These are phyloP conservation scores for Pestalotiopsis sp. DNA, from an alignment of 2,329 filamentous ascomycete species.

Conservation along the genomic window DNA sequence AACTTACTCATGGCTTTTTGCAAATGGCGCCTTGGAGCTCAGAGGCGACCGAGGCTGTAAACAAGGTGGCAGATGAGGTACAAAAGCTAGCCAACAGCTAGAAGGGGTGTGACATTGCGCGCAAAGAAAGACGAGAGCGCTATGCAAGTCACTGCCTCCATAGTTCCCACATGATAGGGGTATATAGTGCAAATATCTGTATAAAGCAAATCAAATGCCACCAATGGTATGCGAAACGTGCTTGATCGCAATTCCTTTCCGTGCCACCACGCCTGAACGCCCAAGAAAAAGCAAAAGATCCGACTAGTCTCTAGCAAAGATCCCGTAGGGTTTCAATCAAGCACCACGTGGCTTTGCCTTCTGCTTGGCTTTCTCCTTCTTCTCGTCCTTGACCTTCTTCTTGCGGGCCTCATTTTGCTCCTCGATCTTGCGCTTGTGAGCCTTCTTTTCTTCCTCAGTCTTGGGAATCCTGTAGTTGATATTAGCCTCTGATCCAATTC, in stretches of 20 bases:
- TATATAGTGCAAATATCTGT: not conserved
- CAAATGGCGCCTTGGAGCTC: slow-evolving; percentile 33
- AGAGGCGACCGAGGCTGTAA: slow-evolving; percentile 22
- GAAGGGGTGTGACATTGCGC: not conserved
- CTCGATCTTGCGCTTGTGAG: slow-evolving; percentile 89
- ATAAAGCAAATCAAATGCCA: not conserved
- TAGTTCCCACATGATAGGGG: not conserved
- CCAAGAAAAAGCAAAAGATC: not conserved
- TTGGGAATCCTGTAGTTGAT: slow-evolving; percentile 61
- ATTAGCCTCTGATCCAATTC: no score
- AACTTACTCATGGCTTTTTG: slow-evolving; percentile 31
- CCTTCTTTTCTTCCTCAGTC: slow-evolving; percentile 82
- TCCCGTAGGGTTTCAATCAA: not conserved
- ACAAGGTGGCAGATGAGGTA: not conserved
- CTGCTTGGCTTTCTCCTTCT: slow-evolving; percentile 90
- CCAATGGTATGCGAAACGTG: not conserved
- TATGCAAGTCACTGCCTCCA: no score
- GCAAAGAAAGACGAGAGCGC: no score
- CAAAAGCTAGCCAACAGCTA: not conserved
- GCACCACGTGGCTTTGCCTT: slow-evolving; percentile 82
- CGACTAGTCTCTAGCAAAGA: not conserved
- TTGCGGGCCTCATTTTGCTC: slow-evolving; percentile 90
- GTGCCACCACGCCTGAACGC: not conserved
- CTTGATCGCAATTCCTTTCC: not conserved
- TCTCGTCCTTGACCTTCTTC: slow-evolving; percentile 92